Base-by-base conservation (phyloP, 768 basidiomycete species). In the Porphyrellus cyaneotinctus region DNA sequence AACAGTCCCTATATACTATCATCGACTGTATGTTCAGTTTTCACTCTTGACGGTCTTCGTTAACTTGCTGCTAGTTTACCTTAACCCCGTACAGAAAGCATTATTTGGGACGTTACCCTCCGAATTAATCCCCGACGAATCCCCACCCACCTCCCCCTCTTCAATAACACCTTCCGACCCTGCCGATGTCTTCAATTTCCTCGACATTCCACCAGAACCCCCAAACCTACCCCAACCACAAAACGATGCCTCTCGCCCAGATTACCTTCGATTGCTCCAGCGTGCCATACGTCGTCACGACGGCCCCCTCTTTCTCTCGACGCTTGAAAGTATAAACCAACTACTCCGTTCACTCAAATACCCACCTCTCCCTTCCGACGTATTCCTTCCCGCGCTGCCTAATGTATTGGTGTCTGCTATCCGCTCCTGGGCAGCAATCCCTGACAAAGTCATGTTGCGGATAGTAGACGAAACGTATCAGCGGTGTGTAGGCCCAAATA, bases 401-500 rank as follows among this genome's bases (percentile, higher is more conserved):
- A 87, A 88, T 55, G 56, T 70, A 2, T 66, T 90, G 14, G 79
- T 73, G 64, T 66, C 73, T 18, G 66, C 70, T 2, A 72, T 84
- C 35, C 49, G 32, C 35, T 60, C 69, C 0, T 88, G 86, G 85
- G 22, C 51, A 43, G 83, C 81, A 4, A 64, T 94, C 24, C 87
- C 84, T 0, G 74, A 82, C 43, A 76, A 79, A 31, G 79, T 94
- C 2, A 74, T 88, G 52, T 77, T 84, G 73, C 84, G 87, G 37
- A 80, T 95, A 43, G 77, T 89, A 47, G 92, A 94, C 39, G 93
- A 97, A 74, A 89, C 86, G 33, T 98, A 99, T 63, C 92, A 97
- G 64, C 83, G 97, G 24, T 83, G 84, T 17, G 94, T 97, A 1
- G 95, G 95, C 6, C 97, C 97, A 0, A 83, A 89, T 61, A 82